phyloP scores from a whole-genome alignment of 345 rosid genomes.

The Arabis alpina region DNA sequence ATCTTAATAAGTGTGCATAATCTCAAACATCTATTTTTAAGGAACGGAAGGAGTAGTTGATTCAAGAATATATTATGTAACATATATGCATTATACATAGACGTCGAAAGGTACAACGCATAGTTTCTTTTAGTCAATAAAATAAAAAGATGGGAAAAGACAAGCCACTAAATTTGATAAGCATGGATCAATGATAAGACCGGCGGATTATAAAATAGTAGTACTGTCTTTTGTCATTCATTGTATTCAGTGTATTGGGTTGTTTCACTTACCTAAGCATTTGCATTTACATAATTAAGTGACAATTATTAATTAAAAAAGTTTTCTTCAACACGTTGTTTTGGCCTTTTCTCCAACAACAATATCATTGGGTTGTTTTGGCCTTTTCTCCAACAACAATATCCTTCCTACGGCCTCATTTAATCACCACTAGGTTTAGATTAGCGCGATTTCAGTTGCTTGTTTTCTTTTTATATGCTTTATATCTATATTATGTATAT shows the following conservation, averaged over 20 bases:
- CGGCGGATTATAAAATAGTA: conserved; percentile 42
- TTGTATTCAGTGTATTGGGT: conserved; percentile 43
- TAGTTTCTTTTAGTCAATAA: neutral
- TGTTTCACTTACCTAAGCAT: conserved; percentile 33
- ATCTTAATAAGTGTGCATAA: too few species aligned
- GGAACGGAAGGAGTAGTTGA: too few species aligned
- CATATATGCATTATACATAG: conserved; percentile 2
- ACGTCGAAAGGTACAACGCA: neutral
- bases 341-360: conserved; percentile 29
- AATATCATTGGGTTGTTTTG: conserved; percentile 36
- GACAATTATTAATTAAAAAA: conserved; percentile 20
- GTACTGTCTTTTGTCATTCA: conserved; percentile 24
- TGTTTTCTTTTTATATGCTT: too few species aligned
- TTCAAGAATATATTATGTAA: neutral
- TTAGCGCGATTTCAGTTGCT: too few species aligned
- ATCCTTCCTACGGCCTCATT: conserved; percentile 21
- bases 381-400: conserved; percentile 18
- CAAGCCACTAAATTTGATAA: conserved; percentile 46
- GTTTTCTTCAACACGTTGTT: conserved; percentile 25
- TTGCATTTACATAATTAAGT: conserved; percentile 30
- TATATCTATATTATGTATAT: too few species aligned
- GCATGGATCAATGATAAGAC: conserved; percentile 43
- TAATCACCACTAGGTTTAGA: too few species aligned
- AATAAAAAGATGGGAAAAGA: conserved; percentile 36
- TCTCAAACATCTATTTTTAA: too few species aligned